Percentiles rank a stretch among this genome's conserved stretches.
phyloP scores from a whole-genome alignment of 2,329 filamentous ascomycete genomes.

The Xylaria sp. region DNA sequence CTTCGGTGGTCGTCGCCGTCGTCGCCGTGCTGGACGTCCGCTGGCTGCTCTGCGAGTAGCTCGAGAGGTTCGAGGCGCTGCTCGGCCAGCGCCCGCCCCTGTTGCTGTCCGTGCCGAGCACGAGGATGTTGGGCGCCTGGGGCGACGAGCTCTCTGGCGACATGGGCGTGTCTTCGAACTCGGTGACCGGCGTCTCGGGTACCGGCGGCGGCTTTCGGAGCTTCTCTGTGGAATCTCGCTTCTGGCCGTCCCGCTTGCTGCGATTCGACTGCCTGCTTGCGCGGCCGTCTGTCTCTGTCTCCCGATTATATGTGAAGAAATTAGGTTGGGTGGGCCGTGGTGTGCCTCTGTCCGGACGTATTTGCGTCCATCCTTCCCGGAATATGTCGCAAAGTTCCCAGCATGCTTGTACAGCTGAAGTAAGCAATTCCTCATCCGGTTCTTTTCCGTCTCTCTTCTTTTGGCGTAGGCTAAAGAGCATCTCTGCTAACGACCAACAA shows the following conservation, averaged over 20 bases:
- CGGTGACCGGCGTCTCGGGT: conserved; percentile 92
- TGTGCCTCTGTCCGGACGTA: conserved; percentile 85
- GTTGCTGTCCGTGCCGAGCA: conserved; percentile 76
- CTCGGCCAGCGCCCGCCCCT: conserved; percentile 82
- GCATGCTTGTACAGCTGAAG: conserved; percentile 89
- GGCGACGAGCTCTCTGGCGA: conserved; percentile 81
- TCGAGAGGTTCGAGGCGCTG: conserved; percentile 79
- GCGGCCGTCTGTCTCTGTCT: conserved; percentile 59
- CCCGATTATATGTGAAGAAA: conserved; percentile 66
- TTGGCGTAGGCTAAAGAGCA: conserved; percentile 90
- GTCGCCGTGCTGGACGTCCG: conserved; percentile 77
- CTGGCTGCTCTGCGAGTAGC: conserved; percentile 77
- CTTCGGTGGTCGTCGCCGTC: conserved; percentile 74
- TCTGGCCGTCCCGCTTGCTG: conserved; percentile 65
- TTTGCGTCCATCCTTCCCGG: conserved; percentile 89
- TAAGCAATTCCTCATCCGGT: conserved; percentile 84
- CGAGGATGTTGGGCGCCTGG: conserved; percentile 85
- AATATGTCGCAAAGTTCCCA: conserved; percentile 96
- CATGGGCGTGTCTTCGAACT: conserved; percentile 90
- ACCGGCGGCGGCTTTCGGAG: conserved; percentile 61
- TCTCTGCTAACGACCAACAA: conserved; percentile 91
- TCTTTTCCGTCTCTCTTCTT: conserved; percentile 77
- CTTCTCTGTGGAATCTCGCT: conserved; percentile 61
- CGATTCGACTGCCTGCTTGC: conserved; percentile 63
- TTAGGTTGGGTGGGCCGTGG: conserved; percentile 82